phyloP scores from a whole-genome alignment of 805 yeast genomes.

The Kodamaea fukazawae region DNA sequence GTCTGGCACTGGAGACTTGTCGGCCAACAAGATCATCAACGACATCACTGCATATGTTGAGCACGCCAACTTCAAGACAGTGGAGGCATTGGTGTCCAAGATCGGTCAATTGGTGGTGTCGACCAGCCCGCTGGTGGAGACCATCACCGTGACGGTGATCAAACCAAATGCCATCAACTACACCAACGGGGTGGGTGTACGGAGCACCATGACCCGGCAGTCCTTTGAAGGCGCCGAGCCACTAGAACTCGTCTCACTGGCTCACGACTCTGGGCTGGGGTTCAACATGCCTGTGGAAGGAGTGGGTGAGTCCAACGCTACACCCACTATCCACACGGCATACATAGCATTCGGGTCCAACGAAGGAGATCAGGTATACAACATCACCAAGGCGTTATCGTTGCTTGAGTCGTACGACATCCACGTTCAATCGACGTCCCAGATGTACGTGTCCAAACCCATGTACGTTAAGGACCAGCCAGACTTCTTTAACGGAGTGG shows the following conservation, averaged over 20 bases:
- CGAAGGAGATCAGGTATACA: slow-evolving; percentile 64
- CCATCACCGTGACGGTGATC: slow-evolving; percentile 59
- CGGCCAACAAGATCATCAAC: slow-evolving; percentile 38
- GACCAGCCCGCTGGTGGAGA: slow-evolving; percentile 30
- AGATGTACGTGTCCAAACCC: slow-evolving; percentile 84
- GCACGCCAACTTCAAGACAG: slow-evolving; percentile 79
- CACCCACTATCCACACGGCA: slow-evolving; percentile 43
- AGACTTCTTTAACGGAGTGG: slow-evolving; percentile 80
- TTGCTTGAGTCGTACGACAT: slow-evolving; percentile 43
- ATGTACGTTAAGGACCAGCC: slow-evolving; percentile 85
- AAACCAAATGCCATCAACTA: slow-evolving; percentile 87
- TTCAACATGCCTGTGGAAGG: slow-evolving; percentile 8
- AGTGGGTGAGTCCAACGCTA: neutral
- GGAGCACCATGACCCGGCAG: slow-evolving; percentile 48
- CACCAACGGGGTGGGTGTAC: slow-evolving; percentile 90
- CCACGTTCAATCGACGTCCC: slow-evolving; percentile 59
- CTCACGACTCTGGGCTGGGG: slow-evolving; percentile 10
- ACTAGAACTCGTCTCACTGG: slow-evolving; percentile 12
- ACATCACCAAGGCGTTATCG: slow-evolving; percentile 56
- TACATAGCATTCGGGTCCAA: slow-evolving; percentile 91
- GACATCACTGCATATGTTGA: slow-evolving; percentile 63
- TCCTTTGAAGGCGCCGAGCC: slow-evolving; percentile 34
- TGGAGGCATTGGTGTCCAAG: slow-evolving; percentile 82
- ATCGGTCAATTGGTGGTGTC: slow-evolving; percentile 59
- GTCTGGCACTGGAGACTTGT: slow-evolving; percentile 8